Evolutionary conservation across 441 rosid genomes (phyloP), one percentile per base, ranked within the genome.

Genomic region (Mallotus japonicus): DNA sequence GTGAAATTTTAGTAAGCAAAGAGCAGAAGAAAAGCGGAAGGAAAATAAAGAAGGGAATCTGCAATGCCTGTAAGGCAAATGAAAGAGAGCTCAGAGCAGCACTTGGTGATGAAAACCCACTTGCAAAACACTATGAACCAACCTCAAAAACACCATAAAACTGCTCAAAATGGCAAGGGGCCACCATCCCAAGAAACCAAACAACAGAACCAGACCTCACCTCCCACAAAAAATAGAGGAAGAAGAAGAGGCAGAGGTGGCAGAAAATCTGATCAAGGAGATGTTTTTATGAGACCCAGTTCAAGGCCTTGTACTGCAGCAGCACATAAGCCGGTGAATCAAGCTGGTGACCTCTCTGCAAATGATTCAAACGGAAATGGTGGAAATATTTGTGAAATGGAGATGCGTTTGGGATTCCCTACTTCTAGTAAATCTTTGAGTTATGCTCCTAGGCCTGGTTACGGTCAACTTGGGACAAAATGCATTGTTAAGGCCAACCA

Each of bases 401-500:
- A 81, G 71, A 81, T 79, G 86, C 86, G 90, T 63, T 78, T 78
- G 81, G 90, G 90, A 60, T 85, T 86, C 69, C 87, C 91, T 70
- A 79, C 83, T 77, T 89, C 91, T 57, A 87, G 93, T 83, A 93
- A 87, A 87, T 86, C 88, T 72, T 73, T 88, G 42, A 91, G 81
- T 85, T 92, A 90, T 82, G 90, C 95, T 46, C 85, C 80, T 0
- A 88, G 97, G 77, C 98, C 98, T 79, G 97, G 97, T 46, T 93
- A 67, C 83, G 99, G 99, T 56, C 87, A 84, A 70, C 82, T 87
- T 72, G 99, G 99, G 80, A 89, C 93, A 65, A 90, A 82, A 81
- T 95, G 99, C 80, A 88, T 95, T 62, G 98, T 95, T 47, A 95
- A 95, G 86, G 99, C 97, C 73, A 95, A 95, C 84, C 99, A 95